Conservation (phyloP, 2,329 filamentous ascomycete genomes). For the Ceratocystiopsis minuta region DNA sequence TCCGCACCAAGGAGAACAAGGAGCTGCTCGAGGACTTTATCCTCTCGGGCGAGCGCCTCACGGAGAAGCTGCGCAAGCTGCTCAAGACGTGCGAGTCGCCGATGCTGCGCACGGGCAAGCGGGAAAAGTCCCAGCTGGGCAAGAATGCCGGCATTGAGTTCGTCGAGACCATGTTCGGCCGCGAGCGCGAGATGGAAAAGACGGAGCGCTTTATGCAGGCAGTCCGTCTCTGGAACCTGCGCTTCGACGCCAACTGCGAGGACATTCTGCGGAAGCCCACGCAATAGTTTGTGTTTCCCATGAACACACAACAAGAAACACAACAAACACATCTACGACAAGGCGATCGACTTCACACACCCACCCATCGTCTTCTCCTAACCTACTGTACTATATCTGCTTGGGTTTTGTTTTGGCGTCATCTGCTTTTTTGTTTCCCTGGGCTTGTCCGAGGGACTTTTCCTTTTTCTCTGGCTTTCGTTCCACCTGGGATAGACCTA, state of each 20-base stretch:
- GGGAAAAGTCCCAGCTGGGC: conserved; percentile 60
- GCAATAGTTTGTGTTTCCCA: conserved; percentile 20
- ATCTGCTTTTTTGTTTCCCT: too few species aligned
- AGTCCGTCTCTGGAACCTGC: conserved; percentile 75
- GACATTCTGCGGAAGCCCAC: conserved; percentile 55
- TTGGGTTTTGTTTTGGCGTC: too few species aligned
- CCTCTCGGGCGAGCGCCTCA: conserved; percentile 70
- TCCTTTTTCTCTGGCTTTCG: too few species aligned
- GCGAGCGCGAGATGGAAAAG: conserved; percentile 72
- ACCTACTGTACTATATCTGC: too few species aligned
- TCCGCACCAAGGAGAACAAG: conserved; percentile 53
- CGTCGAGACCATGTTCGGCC: conserved; percentile 86
- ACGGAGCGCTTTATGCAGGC: conserved; percentile 88
- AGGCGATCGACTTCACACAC: too few species aligned
- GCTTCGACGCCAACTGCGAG: conserved; percentile 92
- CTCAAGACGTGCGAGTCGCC: conserved; percentile 84
- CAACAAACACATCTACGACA: too few species aligned
- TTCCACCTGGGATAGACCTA: too few species aligned
- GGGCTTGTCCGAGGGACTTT: too few species aligned
- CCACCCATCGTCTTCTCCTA: too few species aligned
- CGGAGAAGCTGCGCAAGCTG: conserved; percentile 65
- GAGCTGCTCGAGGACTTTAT: conserved; percentile 85
- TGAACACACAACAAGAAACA: too few species aligned
- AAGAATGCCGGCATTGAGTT: conserved; percentile 90
- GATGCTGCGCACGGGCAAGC: conserved; percentile 78